A percentile compares a stretch with the other conserved stretches of the same genome.
Conservation (phyloP, 2,329 filamentous ascomycete species). For the Trichoderma breve region DNA sequence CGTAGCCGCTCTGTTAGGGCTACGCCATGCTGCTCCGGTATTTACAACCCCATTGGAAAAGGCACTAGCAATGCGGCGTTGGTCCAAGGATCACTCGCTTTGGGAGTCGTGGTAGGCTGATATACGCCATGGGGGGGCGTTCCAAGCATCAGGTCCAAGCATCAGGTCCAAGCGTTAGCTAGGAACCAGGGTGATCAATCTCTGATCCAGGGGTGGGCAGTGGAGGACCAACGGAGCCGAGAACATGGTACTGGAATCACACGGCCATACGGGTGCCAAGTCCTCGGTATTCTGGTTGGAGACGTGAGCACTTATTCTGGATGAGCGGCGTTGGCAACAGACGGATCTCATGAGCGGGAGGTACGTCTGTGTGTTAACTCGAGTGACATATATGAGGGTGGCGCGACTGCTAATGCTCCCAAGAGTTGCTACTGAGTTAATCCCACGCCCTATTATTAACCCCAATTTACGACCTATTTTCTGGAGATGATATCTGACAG, state of each 20-base stretch:
- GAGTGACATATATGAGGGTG: background rate
- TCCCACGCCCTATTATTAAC: background rate
- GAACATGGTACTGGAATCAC: conserved; percentile 7
- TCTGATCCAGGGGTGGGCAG: background rate
- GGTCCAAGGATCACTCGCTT: background rate
- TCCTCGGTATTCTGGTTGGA: background rate
- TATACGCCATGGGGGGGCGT: background rate
- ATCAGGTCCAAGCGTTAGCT: background rate
- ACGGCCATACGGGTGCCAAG: background rate
- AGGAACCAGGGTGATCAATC: background rate
- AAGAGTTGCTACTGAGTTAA: background rate
- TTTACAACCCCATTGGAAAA: background rate
- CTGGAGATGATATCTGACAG: conserved; percentile 9
- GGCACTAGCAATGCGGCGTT: background rate
- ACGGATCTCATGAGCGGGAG: background rate
- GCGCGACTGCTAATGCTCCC: background rate
- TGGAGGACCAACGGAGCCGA: conserved; percentile 2
- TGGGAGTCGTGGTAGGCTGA: background rate
- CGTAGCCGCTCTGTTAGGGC: background rate
- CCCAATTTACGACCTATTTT: background rate
- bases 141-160: background rate
- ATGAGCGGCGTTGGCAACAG: background rate
- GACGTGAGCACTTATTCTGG: background rate
- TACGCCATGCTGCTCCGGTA: background rate
- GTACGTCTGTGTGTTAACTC: background rate